Percentiles rank a stretch among this genome's conserved stretches.
phyloP scores from a whole-genome alignment of 208 protist genomes.

The Leishmania gerbilli region DNA sequence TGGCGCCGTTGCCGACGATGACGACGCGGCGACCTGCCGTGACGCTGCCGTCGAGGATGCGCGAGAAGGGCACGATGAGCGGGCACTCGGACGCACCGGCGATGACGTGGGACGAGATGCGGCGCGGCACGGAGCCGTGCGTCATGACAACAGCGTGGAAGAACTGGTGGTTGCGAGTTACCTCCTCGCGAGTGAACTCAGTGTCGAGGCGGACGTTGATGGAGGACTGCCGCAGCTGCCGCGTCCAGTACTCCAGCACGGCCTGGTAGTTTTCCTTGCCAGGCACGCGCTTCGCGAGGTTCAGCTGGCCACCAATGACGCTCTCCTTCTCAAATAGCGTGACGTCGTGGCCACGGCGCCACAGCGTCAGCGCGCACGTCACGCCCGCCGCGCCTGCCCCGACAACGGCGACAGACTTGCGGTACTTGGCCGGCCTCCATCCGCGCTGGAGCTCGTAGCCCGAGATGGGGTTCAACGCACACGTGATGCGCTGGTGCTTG shows the following conservation, averaged over 20 bases:
- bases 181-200: constrained; percentile 79
- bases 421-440: constrained; percentile 48
- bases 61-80: constrained; percentile 73
- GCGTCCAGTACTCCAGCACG: constrained; percentile 90
- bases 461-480: constrained; percentile 91
- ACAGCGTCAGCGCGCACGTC: constrained; percentile 88
- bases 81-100: constrained; percentile 64
- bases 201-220: constrained; percentile 80
- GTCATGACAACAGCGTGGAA: constrained; percentile 85
- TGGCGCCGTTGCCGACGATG: constrained; percentile 84
- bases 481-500: constrained; percentile 84
- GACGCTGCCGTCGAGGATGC: constrained; percentile 83
- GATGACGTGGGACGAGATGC: constrained; percentile 67
- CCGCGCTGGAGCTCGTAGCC: constrained; percentile 89
- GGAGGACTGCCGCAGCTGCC: constrained; percentile 73
- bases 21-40: constrained; percentile 76
- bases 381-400: constrained; percentile 92
- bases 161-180: constrained; percentile 79
- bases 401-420: constrained; percentile 89
- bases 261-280: constrained; percentile 94
- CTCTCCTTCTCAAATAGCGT: constrained; percentile 83
- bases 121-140: constrained; percentile 66
- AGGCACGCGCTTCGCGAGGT: constrained; percentile 92
- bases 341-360: constrained; percentile 91
- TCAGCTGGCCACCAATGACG: constrained; percentile 92